Base-by-base conservation (phyloP, 805 yeast species). In the Saturnispora halmiae region DNA sequence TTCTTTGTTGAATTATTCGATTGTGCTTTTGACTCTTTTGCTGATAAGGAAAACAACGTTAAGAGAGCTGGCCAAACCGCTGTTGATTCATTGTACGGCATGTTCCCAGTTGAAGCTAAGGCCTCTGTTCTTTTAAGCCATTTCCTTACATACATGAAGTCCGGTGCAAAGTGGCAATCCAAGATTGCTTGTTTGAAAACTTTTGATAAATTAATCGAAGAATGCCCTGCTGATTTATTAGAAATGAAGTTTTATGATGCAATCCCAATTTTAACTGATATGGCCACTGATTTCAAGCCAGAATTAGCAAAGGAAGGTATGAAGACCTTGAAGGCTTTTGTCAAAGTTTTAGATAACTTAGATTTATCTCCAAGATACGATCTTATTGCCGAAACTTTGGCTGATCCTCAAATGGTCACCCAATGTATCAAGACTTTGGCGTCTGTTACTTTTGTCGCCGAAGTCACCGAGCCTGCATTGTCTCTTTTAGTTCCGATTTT, bases 381-480 rank as follows among this genome's bases (percentile, higher is more conserved):
- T 49, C 60, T 79, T 40, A 86, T 90, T 59, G 82, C 85, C 30
- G 83, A 82, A 49, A 90, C 97, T 38, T 72, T 92, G 61, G 87
- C 94, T 35, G 83, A 90, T 57, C 97, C 97, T 42, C 70, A 71
- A 49, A 82, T 83, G 58, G 94, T 90, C 37, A 84, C 95, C 43
- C 80, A 75, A 45, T 87, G 95, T 63, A 84, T 90, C 61, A 84
- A 82, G 63, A 76, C 90, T 33, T 72, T 90, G 48, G 82, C 95
- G 2, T 82, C 94, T 31, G 96, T 90, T 41, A 92, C 98, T 0
- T 90, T 90, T 61, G 97, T 90, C 37, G 95, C 98, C 35, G 98
- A 92, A 67, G 98, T 90, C 48, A 92, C 96, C 13, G 97, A 88
- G 66, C 94, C 97, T 4, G 94, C 94, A 4, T 70, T 90, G 52